These are phyloP conservation scores for Tilletiopsis washingtonensis DNA, from an alignment of 1,284 basidiomycete species.

Conservation along the genomic window DNA sequence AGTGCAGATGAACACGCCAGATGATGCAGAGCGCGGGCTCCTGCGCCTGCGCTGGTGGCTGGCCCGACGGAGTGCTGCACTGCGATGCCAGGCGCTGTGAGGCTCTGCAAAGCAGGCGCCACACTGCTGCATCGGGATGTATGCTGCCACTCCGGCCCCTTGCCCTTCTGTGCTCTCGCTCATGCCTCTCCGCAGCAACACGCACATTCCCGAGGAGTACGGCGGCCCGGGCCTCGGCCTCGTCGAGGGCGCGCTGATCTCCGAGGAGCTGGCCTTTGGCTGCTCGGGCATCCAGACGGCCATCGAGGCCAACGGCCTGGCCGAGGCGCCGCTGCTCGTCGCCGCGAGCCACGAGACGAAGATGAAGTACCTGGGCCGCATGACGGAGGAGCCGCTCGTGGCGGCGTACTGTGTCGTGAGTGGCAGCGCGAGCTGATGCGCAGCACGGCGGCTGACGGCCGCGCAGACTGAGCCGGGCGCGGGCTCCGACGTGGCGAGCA, in stretches of 20 bases:
- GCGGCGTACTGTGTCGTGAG: conserved; percentile 55
- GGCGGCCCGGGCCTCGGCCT: conserved; percentile 53
- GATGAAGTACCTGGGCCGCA: conserved; percentile 55
- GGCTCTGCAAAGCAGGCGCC: too few species aligned
- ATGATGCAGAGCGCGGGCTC: too few species aligned
- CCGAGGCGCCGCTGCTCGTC: conserved; percentile 54
- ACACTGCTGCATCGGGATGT: too few species aligned
- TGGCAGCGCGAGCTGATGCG: too few species aligned
- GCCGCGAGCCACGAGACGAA: conserved; percentile 53
- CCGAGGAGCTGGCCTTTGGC: conserved; percentile 53
- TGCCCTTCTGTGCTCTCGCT: too few species aligned
- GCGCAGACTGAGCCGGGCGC: conserved; percentile 55
- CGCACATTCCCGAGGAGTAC: conserved; percentile 50
- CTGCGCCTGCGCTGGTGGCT: too few species aligned
- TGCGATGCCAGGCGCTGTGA: too few species aligned
- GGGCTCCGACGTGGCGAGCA: conserved; percentile 54
- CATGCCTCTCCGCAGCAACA: conserved; percentile 46
- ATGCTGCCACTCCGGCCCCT: too few species aligned
- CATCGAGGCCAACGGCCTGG: conserved; percentile 52
- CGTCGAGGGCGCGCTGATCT: conserved; percentile 52
- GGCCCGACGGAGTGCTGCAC: too few species aligned
- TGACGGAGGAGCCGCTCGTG: conserved; percentile 55
- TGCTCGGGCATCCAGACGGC: conserved; percentile 55
- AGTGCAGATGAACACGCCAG: not conserved
- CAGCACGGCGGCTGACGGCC: too few species aligned